Evolutionary conservation across 805 yeast genomes (phyloP), one percentile per base, ranked within the genome.

Genomic region (Torulaspora gathmanii): DNA sequence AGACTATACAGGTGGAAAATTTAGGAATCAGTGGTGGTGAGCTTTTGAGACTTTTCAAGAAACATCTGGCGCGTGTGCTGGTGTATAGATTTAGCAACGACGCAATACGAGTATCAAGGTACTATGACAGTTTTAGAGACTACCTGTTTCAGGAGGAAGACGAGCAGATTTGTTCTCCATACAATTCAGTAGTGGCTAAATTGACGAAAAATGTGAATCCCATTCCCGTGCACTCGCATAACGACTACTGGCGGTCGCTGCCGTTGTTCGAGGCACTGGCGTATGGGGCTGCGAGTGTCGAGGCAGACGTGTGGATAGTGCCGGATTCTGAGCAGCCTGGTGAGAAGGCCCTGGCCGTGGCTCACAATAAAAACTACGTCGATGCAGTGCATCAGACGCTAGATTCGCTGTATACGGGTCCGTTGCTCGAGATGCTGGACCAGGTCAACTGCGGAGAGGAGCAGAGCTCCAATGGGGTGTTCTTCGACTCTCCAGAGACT

Each of bases 281-380:
- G 3, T 49, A 57, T 17, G 89, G 87, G 2, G 70, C 76, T 29
- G 69, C 70, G 34, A 76, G 83, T 39, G 70, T 82, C 1, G 89
- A 82, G 61, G 82, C 82, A n/a, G 89, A 82, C 55, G 72, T 80
- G 13, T 81, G 83, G 84, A 63, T 63, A 37, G 54, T 60, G 5
- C 45, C 45, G 5, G 50, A 41, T 13, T 27, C 37, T 20, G 10
- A 50, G 69, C 40, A 71, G 42, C 9, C 37, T 22, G 62, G 64
- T 4, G 55, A 63, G 3, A 65, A 63, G 11, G 71, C 70, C 33
- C 61, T 82, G 12, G 81, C 73, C 40, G 85, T 83, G 22, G 88
- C 88, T 2, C 90, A 84, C 58, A 75, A 75, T 46, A 67, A 69
- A 44, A 67, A 68, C 5, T 72, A 72, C 36, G 63, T 83, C 47